These are phyloP conservation scores for Platanthera guangdongensis DNA, from an alignment of 106 monocot species.

Conservation along the genomic window DNA sequence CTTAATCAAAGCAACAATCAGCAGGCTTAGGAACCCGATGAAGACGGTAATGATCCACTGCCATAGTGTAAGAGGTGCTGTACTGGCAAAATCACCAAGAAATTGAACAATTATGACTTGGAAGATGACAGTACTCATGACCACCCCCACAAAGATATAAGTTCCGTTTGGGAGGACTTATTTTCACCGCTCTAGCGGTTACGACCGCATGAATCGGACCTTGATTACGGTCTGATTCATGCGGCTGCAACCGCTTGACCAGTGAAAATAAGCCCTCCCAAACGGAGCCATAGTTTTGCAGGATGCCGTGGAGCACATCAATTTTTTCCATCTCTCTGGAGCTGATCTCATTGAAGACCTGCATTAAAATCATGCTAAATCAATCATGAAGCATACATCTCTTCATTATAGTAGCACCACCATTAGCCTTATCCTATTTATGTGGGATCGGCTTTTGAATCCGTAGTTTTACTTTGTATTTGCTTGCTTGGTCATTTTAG, in stretches of 20 bases:
- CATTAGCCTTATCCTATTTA: too few relatives aligned
- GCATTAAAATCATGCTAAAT: not conserved
- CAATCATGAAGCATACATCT: not conserved
- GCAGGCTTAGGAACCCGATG: constrained; percentile 61
- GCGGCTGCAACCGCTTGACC: too few relatives aligned
- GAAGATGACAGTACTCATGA: constrained; percentile 32
- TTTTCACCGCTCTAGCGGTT: too few relatives aligned
- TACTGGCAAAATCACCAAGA: constrained; percentile 51
- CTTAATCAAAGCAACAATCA: constrained; percentile 47
- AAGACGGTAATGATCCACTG: constrained; percentile 28
- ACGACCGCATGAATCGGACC: too few relatives aligned
- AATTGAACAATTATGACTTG: constrained; percentile 48
- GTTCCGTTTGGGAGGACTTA: too few relatives aligned
- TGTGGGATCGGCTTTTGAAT: too few relatives aligned
- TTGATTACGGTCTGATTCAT: too few relatives aligned
- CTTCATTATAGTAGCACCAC: too few relatives aligned
- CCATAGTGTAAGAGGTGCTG: constrained; percentile 24
- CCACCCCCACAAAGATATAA: constrained; percentile 38
- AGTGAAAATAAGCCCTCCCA: too few relatives aligned
- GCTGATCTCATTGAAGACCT: constrained; percentile 72
- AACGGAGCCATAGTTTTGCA: constrained; percentile 39
- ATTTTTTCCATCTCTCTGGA: constrained; percentile 65
- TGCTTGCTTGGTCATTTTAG: too few relatives aligned
- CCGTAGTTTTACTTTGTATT: too few relatives aligned
- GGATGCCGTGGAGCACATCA: constrained; percentile 41